A percentile compares a stretch with the other conserved stretches of the same genome.
Evolutionary conservation across 2,329 filamentous ascomycete genomes (phyloP).

Genomic region (Zalaria sp.): DNA sequence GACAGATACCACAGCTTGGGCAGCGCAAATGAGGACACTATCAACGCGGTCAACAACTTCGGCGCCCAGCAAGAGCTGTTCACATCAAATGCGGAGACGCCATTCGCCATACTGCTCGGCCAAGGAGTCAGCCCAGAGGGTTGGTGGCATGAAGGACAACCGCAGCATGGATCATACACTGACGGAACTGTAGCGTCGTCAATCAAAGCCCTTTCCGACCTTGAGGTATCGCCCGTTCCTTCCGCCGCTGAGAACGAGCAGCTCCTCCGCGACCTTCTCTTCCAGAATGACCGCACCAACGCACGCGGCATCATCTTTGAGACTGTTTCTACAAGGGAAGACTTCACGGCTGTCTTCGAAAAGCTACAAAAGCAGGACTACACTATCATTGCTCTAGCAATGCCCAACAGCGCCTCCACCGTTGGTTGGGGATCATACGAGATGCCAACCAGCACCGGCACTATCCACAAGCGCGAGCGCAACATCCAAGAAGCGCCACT

Average conservation of each 20-base stretch:
- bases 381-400: slow-evolving; percentile 10
- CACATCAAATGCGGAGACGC: slow-evolving; percentile 6
- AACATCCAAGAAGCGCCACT: slow-evolving; percentile 9
- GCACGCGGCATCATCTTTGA: background rate
- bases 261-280: slow-evolving; percentile 16
- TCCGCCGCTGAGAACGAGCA: slow-evolving; percentile 3
- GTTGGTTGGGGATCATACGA: slow-evolving; percentile 18
- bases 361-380: slow-evolving; percentile 1
- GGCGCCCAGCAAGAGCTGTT: slow-evolving; percentile 29
- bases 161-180: too few species aligned
- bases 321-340: too few species aligned
- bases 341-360: background rate
- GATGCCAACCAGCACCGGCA: slow-evolving; percentile 11
- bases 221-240: too few species aligned
- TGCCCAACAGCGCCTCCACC: slow-evolving; percentile 7
- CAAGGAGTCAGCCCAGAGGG: slow-evolving; percentile 7
- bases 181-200: too few species aligned
- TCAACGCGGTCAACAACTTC: slow-evolving; percentile 32
- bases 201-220: too few species aligned
- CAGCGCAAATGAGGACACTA: slow-evolving; percentile 22
- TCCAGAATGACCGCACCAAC: slow-evolving; percentile 9
- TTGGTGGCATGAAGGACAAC: slow-evolving; percentile 3
- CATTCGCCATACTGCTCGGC: slow-evolving; percentile 12
- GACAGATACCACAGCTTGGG: slow-evolving; percentile 33
- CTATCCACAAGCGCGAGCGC: slow-evolving; percentile 12